These are phyloP conservation scores for Solanum okadae DNA, from an alignment of 257 asterid species.

Conservation along the genomic window DNA sequence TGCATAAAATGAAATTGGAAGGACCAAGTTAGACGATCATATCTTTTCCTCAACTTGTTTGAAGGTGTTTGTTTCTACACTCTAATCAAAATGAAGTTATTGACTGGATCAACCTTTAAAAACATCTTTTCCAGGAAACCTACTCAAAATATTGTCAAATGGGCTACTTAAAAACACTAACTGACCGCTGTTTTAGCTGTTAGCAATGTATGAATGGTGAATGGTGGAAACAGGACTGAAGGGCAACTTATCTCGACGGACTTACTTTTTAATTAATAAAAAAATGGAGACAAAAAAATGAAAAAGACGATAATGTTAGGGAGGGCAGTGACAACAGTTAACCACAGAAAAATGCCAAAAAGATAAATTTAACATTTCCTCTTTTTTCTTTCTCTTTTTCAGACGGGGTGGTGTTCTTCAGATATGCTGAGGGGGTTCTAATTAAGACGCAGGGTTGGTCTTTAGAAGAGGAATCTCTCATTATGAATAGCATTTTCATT, in stretches of 20 bases:
- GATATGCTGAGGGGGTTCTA: not conserved
- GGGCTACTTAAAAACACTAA: not conserved
- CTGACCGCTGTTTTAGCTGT: not conserved
- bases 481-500: not conserved
- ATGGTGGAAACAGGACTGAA: not conserved
- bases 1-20: constrained; percentile 11
- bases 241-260: not conserved
- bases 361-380: not conserved
- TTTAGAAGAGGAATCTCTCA: not conserved
- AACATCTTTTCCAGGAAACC: not conserved
- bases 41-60: not conserved
- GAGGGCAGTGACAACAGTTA: not conserved
- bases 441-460: not conserved
- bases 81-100: not conserved
- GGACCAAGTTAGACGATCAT: not conserved
- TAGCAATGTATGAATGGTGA: not conserved
- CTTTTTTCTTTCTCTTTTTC: not conserved
- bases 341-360: not conserved
- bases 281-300: not conserved
- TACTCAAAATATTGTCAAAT: not conserved
- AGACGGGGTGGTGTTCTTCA: not conserved
- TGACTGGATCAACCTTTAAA: not conserved
- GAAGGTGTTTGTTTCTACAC: not conserved
- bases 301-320: not conserved
- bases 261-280: not conserved